phyloP scores from a whole-genome alignment of 371 early-diverging fungal genomes.

The Zychaea mexicana region DNA sequence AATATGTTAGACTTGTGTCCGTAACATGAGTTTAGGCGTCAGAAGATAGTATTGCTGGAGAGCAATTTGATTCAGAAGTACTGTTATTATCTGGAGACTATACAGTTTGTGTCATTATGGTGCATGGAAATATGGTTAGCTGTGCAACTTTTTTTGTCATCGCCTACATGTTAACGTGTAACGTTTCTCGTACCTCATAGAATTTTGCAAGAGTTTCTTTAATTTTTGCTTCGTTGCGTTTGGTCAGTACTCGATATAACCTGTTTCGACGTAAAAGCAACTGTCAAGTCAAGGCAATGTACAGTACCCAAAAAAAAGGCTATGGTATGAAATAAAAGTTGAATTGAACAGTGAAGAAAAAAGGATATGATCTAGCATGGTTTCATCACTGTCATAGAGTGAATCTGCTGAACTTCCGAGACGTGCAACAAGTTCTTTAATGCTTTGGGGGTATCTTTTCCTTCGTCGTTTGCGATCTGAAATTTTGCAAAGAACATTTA shows the following conservation, averaged over 20 bases:
- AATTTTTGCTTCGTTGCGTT: not conserved
- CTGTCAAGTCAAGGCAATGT: not conserved
- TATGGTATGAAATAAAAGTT: too few species aligned
- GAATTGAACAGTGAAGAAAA: too few species aligned
- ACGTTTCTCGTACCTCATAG: not conserved
- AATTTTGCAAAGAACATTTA: too few species aligned
- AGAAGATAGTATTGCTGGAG: too few species aligned
- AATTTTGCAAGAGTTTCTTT: not conserved
- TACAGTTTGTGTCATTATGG: too few species aligned
- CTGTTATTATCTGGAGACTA: too few species aligned
- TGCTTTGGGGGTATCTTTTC: not conserved
- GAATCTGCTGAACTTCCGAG: not conserved
- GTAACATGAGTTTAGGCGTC: too few species aligned
- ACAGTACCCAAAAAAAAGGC: too few species aligned
- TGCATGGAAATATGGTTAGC: too few species aligned
- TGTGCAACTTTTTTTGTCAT: too few species aligned
- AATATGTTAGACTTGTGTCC: too few species aligned
- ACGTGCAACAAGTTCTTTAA: not conserved
- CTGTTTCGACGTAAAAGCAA: not conserved
- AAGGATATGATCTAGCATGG: not conserved
- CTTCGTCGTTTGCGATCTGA: not conserved
- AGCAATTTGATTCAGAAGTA: not conserved
- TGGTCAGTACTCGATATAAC: not conserved
- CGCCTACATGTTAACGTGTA: not conserved
- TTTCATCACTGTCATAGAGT: not conserved